A percentile compares a stretch with the other conserved stretches of the same genome.
These are phyloP conservation scores for Thalassiosira ordinaria DNA, from an alignment of 352 stramenopile genomes.

Conservation along the genomic window DNA sequence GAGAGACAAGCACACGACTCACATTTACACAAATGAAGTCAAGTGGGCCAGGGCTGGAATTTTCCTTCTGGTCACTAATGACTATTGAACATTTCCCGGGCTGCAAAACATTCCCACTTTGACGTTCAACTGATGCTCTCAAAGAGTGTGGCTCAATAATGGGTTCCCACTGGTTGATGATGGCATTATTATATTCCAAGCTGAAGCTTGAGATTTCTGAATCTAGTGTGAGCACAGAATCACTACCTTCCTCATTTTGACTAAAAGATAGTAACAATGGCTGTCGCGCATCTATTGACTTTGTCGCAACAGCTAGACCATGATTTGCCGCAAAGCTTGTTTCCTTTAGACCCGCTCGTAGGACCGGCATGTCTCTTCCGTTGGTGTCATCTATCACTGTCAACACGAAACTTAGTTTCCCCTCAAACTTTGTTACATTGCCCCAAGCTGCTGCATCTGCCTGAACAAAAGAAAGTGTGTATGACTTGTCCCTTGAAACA, in stretches of 20 bases:
- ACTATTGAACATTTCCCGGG: conserved; percentile 58
- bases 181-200: conserved; percentile 74
- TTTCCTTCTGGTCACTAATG: conserved; percentile 46
- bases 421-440: conserved; percentile 49
- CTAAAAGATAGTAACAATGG: conserved; percentile 28
- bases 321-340: conserved; percentile 53
- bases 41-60: conserved; percentile 2
- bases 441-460: conserved; percentile 51
- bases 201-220: conserved; percentile 33
- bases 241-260: conserved; percentile 6
- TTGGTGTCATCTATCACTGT: conserved; percentile 78
- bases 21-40: conserved; percentile 54
- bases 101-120: conserved; percentile 37
- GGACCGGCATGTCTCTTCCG: conserved; percentile 76
- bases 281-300: conserved; percentile 43
- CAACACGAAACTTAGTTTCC: conserved; percentile 35
- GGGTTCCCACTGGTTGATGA: conserved; percentile 62
- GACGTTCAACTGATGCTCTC: conserved; percentile 60
- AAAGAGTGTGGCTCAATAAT: conserved; percentile 62
- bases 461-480: conserved; percentile 68
- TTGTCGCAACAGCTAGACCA: conserved; percentile 54
- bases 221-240: conserved; percentile 24
- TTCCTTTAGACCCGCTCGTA: conserved; percentile 55
- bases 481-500: conserved; percentile 14
- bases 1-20: conserved; percentile 11